A percentile compares a stretch with the other conserved stretches of the same genome.
Evolutionary conservation across 1,284 basidiomycete genomes (phyloP).

Genomic region (Pascua guehoae): DNA sequence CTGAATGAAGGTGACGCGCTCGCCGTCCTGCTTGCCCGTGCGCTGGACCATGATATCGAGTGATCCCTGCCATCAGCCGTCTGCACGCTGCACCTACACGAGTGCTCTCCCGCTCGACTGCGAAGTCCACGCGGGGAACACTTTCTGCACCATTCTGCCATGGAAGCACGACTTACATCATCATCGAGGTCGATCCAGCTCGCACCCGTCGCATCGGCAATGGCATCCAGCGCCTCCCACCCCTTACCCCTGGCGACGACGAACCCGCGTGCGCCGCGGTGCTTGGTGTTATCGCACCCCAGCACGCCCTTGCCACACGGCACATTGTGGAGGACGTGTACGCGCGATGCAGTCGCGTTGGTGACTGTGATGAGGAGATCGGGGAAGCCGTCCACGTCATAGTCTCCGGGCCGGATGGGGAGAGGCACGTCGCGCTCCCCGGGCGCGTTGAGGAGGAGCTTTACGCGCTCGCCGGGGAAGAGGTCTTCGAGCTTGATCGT

Average conservation of each 20-base stretch:
- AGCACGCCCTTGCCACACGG: slow-evolving; percentile 57
- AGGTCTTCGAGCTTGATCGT: slow-evolving; percentile 65
- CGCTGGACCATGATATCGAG: slow-evolving; percentile 89
- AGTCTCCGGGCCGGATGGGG: slow-evolving; percentile 80
- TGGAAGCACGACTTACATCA: slow-evolving; percentile 62
- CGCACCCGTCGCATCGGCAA: slow-evolving; percentile 75
- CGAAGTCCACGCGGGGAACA: background rate
- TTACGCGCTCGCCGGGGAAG: slow-evolving; percentile 52
- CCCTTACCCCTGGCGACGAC: slow-evolving; percentile 63
- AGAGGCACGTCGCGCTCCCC: slow-evolving; percentile 63
- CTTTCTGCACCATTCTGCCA: background rate
- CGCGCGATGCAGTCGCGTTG: slow-evolving; percentile 27
- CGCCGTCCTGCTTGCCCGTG: slow-evolving; percentile 58
- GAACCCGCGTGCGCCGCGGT: slow-evolving; percentile 56
- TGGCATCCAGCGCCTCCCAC: slow-evolving; percentile 58
- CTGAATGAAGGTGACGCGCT: slow-evolving; percentile 72
- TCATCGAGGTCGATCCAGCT: slow-evolving; percentile 92
- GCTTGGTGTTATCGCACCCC: slow-evolving; percentile 27
- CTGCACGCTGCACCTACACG: background rate
- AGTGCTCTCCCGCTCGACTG: too few relatives aligned
- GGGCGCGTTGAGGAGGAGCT: slow-evolving; percentile 60
- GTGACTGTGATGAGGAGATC: slow-evolving; percentile 72
- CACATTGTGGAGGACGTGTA: slow-evolving; percentile 68
- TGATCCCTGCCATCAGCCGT: slow-evolving; percentile 62
- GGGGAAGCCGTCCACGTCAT: slow-evolving; percentile 91